These are phyloP conservation scores for Rhinocladiella mackenziei DNA, from an alignment of 2,329 filamentous ascomycete species.

Conservation along the genomic window DNA sequence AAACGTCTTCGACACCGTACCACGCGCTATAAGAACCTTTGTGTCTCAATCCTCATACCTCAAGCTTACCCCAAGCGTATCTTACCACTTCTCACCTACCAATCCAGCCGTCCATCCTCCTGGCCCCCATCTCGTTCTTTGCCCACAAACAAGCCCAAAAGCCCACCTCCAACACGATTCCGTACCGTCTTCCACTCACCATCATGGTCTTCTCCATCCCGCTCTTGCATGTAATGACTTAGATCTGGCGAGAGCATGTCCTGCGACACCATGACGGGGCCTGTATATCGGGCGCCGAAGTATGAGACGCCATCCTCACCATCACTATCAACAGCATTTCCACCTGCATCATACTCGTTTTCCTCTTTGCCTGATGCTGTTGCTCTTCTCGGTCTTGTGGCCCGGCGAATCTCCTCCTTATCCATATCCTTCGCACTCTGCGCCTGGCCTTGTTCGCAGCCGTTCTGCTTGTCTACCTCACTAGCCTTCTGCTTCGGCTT, in stretches of 20 bases:
- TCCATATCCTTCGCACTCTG: no score
- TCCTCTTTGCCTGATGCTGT: no score
- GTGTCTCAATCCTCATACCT: no score
- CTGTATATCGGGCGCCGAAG: constrained; percentile 16
- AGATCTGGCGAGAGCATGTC: constrained; percentile 19
- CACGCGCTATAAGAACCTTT: no score
- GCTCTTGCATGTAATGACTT: constrained; percentile 20
- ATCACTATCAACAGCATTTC: neutral
- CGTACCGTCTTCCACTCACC: constrained; percentile 13
- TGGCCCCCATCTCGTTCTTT: constrained; percentile 9
- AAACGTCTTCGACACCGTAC: neutral
- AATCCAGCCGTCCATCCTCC: constrained; percentile 6
- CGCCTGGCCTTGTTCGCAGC: no score
- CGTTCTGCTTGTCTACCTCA: neutral
- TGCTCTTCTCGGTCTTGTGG: no score
- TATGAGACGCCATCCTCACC: constrained; percentile 8
- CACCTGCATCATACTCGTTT: no score
- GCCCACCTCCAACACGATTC: constrained; percentile 18
- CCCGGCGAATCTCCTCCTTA: constrained; percentile 15
- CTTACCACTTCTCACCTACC: constrained; percentile 4
- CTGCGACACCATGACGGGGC: constrained; percentile 4
- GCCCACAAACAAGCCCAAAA: constrained; percentile 19
- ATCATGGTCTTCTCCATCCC: constrained; percentile 6
- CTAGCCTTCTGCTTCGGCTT: neutral
- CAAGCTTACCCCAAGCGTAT: no score